Percentiles rank a stretch among this genome's conserved stretches.
phyloP scores from a whole-genome alignment of 495 filamentous ascomycete genomes.

The Aspergillus campestris region DNA sequence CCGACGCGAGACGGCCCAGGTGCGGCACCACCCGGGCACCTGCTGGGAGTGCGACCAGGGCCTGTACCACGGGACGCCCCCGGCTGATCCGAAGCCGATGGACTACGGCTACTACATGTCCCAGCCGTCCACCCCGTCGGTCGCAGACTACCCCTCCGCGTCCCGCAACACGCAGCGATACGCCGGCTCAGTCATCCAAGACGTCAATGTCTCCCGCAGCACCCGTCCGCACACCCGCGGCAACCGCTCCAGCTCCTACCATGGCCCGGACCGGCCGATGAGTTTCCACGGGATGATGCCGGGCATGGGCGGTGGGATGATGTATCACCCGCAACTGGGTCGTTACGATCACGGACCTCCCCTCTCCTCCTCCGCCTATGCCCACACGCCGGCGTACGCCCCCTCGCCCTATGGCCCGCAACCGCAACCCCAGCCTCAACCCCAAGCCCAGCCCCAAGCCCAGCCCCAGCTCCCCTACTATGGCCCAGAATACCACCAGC shows the following conservation, averaged over 20 bases:
- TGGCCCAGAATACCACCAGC: slow-evolving; percentile 6
- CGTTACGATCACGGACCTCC: slow-evolving; percentile 33
- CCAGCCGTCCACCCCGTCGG: slow-evolving; percentile 15
- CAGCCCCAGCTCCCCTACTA: slow-evolving; percentile 9
- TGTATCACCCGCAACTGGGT: slow-evolving; percentile 24
- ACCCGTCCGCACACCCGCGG: slow-evolving; percentile 18
- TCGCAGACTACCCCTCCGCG: slow-evolving; percentile 26
- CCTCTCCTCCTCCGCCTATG: slow-evolving; percentile 28
- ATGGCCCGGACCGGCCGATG: slow-evolving; percentile 29
- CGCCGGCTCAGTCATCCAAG: slow-evolving; percentile 14
- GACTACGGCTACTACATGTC: slow-evolving; percentile 22
- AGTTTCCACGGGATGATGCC: slow-evolving; percentile 37
- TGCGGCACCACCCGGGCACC: slow-evolving; percentile 20
- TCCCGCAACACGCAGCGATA: slow-evolving; percentile 24
- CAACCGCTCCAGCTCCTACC: slow-evolving; percentile 26
- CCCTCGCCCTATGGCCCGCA: slow-evolving; percentile 21
- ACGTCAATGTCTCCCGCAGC: slow-evolving; percentile 22
- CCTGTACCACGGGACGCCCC: slow-evolving; percentile 24
- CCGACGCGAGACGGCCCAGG: slow-evolving; percentile 24
- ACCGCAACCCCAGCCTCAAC: slow-evolving; percentile 1
- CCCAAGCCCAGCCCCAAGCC: not conserved
- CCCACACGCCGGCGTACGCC: slow-evolving; percentile 19
- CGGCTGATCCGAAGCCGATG: slow-evolving; percentile 24
- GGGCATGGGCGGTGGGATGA: slow-evolving; percentile 16
- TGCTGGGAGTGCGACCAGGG: slow-evolving; percentile 27